phyloP scores from a whole-genome alignment of 1,139 yeast genomes.

The Petasospora rhodanensis region DNA sequence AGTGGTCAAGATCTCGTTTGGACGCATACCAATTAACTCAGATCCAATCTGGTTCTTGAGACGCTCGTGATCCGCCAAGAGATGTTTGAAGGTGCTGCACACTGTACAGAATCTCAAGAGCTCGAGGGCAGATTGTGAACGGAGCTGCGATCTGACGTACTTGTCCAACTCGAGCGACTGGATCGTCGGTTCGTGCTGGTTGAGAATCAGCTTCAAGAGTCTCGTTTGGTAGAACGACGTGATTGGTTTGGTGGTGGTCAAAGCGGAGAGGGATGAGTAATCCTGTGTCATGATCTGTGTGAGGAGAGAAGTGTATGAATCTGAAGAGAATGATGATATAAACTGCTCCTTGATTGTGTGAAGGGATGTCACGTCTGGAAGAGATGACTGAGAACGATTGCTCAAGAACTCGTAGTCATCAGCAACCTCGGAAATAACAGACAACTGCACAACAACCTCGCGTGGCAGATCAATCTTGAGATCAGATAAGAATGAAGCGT shows the following conservation, averaged over 20 bases:
- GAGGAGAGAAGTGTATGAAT: slow-evolving; percentile 8
- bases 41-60: slow-evolving; percentile 61
- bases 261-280: slow-evolving; percentile 2
- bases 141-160: slow-evolving; percentile 27
- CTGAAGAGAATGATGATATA: slow-evolving; percentile 3
- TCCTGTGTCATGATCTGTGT: slow-evolving; percentile 8
- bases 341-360: slow-evolving; percentile 4
- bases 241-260: slow-evolving; percentile 5
- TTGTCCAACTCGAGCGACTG: slow-evolving; percentile 31
- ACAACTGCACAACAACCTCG: slow-evolving; percentile 22
- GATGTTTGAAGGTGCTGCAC: slow-evolving; percentile 35
- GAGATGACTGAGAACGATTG: slow-evolving; percentile 5
- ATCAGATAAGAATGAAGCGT: slow-evolving; percentile 25
- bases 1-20: slow-evolving; percentile 35
- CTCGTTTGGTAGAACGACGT: slow-evolving; percentile 27
- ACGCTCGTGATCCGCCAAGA: slow-evolving; percentile 41
- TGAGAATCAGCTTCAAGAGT: slow-evolving; percentile 25
- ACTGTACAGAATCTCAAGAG: slow-evolving; percentile 37
- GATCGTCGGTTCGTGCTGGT: slow-evolving; percentile 2
- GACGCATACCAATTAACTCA: slow-evolving; percentile 53
- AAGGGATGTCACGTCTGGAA: slow-evolving; percentile 1
- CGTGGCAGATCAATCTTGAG: slow-evolving; percentile 17
- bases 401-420: slow-evolving; percentile 32
- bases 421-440: slow-evolving; percentile 33
- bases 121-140: slow-evolving; percentile 19